Percentiles rank a stretch among this genome's conserved stretches.
Evolutionary conservation across 495 filamentous ascomycete species (phyloP).

Genomic region (Tuber calosporum): DNA sequence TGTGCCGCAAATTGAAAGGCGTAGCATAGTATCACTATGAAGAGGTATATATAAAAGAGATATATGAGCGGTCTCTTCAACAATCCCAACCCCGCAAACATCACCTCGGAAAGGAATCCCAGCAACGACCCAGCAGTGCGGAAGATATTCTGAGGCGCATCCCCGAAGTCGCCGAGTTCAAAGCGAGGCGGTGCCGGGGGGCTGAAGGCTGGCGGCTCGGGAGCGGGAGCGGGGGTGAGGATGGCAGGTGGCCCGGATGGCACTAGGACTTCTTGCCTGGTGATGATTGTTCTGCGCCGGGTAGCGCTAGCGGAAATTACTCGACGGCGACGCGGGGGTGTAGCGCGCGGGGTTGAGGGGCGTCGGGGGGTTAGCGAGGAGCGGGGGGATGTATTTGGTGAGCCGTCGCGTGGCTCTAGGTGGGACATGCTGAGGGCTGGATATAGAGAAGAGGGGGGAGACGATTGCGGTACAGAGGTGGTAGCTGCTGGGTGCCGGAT

Average conservation of each 20-base stretch:
- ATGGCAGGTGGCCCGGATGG: background rate
- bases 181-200: background rate
- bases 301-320: background rate
- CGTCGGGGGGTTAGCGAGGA: background rate
- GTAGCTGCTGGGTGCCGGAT: background rate
- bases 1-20: background rate
- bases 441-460: background rate
- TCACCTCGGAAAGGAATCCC: background rate
- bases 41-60: background rate
- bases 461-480: background rate
- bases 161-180: background rate
- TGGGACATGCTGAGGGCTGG: background rate
- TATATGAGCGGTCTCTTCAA: background rate
- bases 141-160: background rate
- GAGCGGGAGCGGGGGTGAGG: background rate
- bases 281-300: background rate
- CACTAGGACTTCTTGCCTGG: background rate
- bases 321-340: background rate
- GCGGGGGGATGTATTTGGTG: constrained; percentile 2
- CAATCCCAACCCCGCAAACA: background rate
- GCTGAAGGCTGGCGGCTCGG: background rate
- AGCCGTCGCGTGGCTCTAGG: background rate
- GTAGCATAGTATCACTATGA: background rate
- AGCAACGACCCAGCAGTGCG: constrained; percentile 1
- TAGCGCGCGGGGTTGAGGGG: background rate